A percentile compares a stretch with the other conserved stretches of the same genome.
Conservation (phyloP, 2,329 filamentous ascomycete genomes). For the Microcyclosporella mali region DNA sequence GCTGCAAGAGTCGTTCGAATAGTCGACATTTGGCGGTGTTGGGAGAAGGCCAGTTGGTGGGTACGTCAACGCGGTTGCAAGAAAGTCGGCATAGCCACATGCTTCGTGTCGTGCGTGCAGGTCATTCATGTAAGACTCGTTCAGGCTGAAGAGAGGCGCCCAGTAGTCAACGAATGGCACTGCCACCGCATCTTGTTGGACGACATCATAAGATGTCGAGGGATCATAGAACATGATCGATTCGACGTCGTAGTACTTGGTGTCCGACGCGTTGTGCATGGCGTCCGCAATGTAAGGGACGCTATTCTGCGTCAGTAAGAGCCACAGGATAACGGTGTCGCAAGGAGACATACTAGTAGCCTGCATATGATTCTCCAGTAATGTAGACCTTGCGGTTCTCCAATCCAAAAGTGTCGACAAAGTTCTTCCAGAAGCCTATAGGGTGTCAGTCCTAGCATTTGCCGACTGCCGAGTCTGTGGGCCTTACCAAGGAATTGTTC, state of each 20-base stretch:
- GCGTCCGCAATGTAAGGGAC: slow-evolving; percentile 67
- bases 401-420: slow-evolving; percentile 42
- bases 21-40: slow-evolving; percentile 40
- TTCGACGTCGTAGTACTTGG: slow-evolving; percentile 59
- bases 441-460: slow-evolving; percentile 34
- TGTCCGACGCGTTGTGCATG: slow-evolving; percentile 64
- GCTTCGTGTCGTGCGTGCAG: slow-evolving; percentile 45
- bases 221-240: slow-evolving; percentile 71
- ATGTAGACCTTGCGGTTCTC: slow-evolving; percentile 57
- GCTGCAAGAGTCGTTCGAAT: slow-evolving; percentile 46
- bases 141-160: slow-evolving; percentile 56
- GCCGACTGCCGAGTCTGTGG: slow-evolving; percentile 32
- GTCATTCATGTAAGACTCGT: slow-evolving; percentile 50
- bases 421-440: slow-evolving; percentile 45
- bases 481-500: slow-evolving; percentile 29
- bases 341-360: slow-evolving; percentile 17
- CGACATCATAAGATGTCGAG: slow-evolving; percentile 48
- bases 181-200: slow-evolving; percentile 48
- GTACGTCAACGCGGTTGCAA: slow-evolving; percentile 59
- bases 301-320: slow-evolving; percentile 20
- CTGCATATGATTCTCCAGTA: slow-evolving; percentile 51
- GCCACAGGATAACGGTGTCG: not conserved
- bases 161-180: slow-evolving; percentile 58
- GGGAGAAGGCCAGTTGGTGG: slow-evolving; percentile 61
- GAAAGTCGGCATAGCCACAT: slow-evolving; percentile 59